Conservation (phyloP, 768 basidiomycete species). For the Pleurotus salmoneostramineus region DNA sequence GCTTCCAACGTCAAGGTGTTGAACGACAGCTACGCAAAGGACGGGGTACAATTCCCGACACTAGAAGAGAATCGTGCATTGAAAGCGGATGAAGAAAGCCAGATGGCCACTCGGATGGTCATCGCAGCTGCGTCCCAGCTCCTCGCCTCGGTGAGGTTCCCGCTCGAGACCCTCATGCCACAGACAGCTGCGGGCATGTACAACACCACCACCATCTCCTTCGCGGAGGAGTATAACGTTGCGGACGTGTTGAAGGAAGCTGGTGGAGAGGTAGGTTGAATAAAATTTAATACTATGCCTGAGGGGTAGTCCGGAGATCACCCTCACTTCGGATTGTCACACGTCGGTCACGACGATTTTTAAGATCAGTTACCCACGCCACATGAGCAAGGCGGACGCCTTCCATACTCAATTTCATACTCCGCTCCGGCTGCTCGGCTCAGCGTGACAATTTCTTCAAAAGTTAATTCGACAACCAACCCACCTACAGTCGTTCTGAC, state of each 20-base stretch:
- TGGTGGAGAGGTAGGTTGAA: slow-evolving; percentile 21
- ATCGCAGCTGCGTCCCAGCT: slow-evolving; percentile 19
- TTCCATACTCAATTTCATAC: too few relatives aligned
- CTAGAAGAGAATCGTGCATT: slow-evolving; percentile 10
- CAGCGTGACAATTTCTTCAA: too few relatives aligned
- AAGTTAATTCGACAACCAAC: too few relatives aligned
- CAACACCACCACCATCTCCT: not conserved
- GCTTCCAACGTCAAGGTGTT: not conserved
- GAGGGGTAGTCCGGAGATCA: too few relatives aligned
- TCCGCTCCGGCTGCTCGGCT: too few relatives aligned
- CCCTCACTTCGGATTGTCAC: too few relatives aligned
- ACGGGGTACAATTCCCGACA: slow-evolving; percentile 2
- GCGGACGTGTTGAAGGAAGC: slow-evolving; percentile 28
- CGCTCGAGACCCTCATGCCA: slow-evolving; percentile 10
- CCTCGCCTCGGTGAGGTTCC: slow-evolving; percentile 16
- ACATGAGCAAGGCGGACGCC: too few relatives aligned
- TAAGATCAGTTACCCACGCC: too few relatives aligned
- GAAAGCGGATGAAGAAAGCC: not conserved
- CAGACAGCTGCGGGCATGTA: not conserved
- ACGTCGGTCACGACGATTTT: too few relatives aligned
- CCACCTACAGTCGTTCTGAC: too few relatives aligned
- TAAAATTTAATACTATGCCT: too few relatives aligned
- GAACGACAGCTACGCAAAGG: not conserved
- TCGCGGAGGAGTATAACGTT: slow-evolving; percentile 15
- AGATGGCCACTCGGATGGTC: slow-evolving; percentile 10